These are phyloP conservation scores for Fraxinus anomala DNA, from an alignment of 257 asterid genomes.

Conservation along the genomic window DNA sequence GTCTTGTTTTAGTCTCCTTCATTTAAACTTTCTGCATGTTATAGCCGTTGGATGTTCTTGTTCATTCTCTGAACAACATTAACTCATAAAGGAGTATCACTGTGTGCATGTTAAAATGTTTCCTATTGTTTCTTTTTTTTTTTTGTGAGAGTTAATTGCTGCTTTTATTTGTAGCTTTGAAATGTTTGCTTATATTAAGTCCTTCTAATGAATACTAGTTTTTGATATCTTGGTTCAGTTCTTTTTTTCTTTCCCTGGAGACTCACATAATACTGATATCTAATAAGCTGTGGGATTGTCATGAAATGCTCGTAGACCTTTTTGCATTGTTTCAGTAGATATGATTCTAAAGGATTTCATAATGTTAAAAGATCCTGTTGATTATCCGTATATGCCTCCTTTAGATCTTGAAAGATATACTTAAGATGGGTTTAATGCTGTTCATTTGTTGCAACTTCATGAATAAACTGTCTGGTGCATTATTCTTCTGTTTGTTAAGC, in stretches of 20 bases:
- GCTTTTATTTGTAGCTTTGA: background rate
- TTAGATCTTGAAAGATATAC: too few relatives aligned
- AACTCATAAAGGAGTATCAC: background rate
- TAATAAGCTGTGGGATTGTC: background rate
- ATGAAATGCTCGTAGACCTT: background rate
- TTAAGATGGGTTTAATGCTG: too few relatives aligned
- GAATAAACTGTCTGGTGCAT: slow-evolving; percentile 12
- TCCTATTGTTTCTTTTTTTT: background rate
- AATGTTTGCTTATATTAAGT: background rate
- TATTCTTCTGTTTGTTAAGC: background rate
- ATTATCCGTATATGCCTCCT: too few relatives aligned
- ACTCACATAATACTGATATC: too few relatives aligned
- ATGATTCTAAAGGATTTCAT: background rate
- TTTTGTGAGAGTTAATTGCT: background rate
- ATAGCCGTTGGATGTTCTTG: background rate
- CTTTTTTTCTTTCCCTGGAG: too few relatives aligned
- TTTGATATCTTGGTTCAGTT: background rate
- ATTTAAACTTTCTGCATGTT: background rate
- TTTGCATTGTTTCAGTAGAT: background rate
- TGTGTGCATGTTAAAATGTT: background rate
- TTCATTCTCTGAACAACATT: background rate
- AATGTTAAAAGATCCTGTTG: background rate
- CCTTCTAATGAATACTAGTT: background rate
- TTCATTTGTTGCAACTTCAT: too few relatives aligned
- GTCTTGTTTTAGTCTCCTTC: background rate